Evolutionary conservation across 2,329 filamentous ascomycete species (phyloP).

Genomic region (Colletotrichum godetiae): DNA sequence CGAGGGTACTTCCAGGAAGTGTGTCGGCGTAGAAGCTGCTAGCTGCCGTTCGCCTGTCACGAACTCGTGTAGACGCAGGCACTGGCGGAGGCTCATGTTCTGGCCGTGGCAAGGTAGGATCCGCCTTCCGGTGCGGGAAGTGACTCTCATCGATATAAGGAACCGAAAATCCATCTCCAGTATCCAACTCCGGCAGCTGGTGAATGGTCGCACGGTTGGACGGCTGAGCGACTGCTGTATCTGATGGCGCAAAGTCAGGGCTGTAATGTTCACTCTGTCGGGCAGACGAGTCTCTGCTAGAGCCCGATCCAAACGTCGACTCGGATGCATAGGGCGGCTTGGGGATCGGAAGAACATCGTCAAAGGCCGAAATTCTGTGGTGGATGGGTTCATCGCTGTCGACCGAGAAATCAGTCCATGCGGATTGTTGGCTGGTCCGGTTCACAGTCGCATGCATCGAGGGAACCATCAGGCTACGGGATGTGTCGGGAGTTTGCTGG

Average conservation of each 20-base stretch:
- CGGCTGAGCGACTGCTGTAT: slow-evolving; percentile 25
- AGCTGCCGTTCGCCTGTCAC: slow-evolving; percentile 43
- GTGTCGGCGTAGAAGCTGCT: slow-evolving; percentile 56
- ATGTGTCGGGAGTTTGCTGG: slow-evolving; percentile 47
- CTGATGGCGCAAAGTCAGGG: slow-evolving; percentile 47
- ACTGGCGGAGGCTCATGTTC: slow-evolving; percentile 64
- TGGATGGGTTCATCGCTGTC: slow-evolving; percentile 60
- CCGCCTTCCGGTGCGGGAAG: slow-evolving; percentile 43
- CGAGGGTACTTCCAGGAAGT: slow-evolving; percentile 55
- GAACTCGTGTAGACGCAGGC: slow-evolving; percentile 48
- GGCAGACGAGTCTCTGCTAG: slow-evolving; percentile 34
- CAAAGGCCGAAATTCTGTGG: slow-evolving; percentile 34
- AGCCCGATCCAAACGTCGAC: slow-evolving; percentile 9
- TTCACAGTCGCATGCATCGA: slow-evolving; percentile 55
- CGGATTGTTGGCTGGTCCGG: slow-evolving; percentile 64
- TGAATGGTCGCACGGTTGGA: slow-evolving; percentile 43
- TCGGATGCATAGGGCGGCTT: slow-evolving; percentile 36
- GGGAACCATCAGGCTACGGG: slow-evolving; percentile 61
- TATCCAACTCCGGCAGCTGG: slow-evolving; percentile 63
- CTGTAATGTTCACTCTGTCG: slow-evolving; percentile 41
- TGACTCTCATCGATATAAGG: slow-evolving; percentile 49
- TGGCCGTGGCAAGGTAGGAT: slow-evolving; percentile 51
- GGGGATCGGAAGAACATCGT: slow-evolving; percentile 27
- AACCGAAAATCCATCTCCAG: slow-evolving; percentile 61
- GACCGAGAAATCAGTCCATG: slow-evolving; percentile 71